Conservation (phyloP, 805 yeast species). For the Sungouiozyma ichnusensis region DNA sequence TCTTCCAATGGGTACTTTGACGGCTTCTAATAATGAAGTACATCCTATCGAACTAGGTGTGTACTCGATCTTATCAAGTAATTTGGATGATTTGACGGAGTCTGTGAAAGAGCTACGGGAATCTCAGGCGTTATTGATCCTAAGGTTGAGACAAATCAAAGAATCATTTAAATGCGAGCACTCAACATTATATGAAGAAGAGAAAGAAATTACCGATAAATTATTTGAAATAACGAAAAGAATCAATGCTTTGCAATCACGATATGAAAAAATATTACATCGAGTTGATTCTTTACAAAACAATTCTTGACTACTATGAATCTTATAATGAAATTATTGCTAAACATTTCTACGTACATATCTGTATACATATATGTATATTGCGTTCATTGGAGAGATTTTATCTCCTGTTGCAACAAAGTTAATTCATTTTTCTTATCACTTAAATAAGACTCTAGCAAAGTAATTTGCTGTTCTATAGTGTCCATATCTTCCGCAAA, state of each 20-base stretch:
- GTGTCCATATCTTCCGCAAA: slow-evolving; percentile 53
- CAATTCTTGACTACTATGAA: too few species aligned
- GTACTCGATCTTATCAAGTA: slow-evolving; percentile 21
- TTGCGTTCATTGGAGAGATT: slow-evolving; percentile 4
- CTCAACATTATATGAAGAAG: slow-evolving; percentile 10
- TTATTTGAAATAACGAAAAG: slow-evolving; percentile 3
- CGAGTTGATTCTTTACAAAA: not conserved
- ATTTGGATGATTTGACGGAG: slow-evolving; percentile 24
- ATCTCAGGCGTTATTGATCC: slow-evolving; percentile 24
- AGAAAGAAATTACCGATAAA: slow-evolving; percentile 10
- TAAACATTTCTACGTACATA: not conserved
- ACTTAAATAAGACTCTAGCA: slow-evolving; percentile 57
- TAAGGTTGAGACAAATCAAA: slow-evolving; percentile 17
- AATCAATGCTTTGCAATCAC: slow-evolving; percentile 4
- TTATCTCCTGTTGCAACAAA: slow-evolving; percentile 36
- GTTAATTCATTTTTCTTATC: slow-evolving; percentile 52
- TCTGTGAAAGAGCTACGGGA: slow-evolving; percentile 25
- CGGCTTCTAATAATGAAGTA: slow-evolving; percentile 7
- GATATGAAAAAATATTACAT: slow-evolving; percentile 7
- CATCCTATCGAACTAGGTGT: slow-evolving; percentile 26
- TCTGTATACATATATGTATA: not conserved
- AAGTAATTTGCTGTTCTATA: slow-evolving; percentile 66
- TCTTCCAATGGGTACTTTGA: not conserved
- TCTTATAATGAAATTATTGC: not conserved
- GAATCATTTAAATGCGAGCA: slow-evolving; percentile 17